Conservation (phyloP, 306 rosid genomes). For the Trichosanthes truncata region DNA sequence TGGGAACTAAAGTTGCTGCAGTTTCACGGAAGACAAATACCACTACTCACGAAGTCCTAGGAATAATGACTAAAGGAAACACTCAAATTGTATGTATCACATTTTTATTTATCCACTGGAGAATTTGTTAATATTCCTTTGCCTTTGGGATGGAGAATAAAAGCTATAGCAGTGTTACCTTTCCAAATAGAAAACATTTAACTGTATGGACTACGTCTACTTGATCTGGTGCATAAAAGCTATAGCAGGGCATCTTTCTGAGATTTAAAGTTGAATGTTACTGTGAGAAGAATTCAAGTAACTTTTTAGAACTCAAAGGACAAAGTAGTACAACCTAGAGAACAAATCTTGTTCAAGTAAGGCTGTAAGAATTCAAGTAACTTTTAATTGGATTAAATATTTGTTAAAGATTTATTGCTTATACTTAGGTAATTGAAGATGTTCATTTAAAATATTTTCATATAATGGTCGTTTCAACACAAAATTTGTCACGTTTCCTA, state of each 20-base stretch:
- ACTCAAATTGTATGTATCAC: conserved; percentile 66
- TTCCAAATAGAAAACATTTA: not conserved
- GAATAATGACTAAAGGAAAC: conserved; percentile 75
- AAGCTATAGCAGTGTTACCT: not conserved
- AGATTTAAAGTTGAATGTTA: not conserved
- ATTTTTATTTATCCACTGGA: not conserved
- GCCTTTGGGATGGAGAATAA: not conserved
- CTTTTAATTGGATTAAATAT: not conserved
- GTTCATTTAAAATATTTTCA: not conserved
- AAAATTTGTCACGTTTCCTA: not conserved
- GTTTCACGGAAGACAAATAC: conserved; percentile 95
- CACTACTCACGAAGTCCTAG: conserved; percentile 91
- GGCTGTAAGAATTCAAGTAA: not conserved
- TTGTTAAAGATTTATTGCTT: not conserved
- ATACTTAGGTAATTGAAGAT: not conserved
- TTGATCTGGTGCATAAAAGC: not conserved
- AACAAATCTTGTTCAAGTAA: too few relatives aligned
- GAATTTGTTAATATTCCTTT: not conserved
- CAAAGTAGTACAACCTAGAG: too few relatives aligned
- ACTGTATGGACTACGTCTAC: not conserved
- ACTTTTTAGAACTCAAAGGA: not conserved
- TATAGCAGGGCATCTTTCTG: not conserved
- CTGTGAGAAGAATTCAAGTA: not conserved
- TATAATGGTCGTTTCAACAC: not conserved
- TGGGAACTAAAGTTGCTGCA: conserved; percentile 95